Evolutionary conservation across 208 protist species (phyloP).

Genomic region (Crithidia fasciculata): DNA sequence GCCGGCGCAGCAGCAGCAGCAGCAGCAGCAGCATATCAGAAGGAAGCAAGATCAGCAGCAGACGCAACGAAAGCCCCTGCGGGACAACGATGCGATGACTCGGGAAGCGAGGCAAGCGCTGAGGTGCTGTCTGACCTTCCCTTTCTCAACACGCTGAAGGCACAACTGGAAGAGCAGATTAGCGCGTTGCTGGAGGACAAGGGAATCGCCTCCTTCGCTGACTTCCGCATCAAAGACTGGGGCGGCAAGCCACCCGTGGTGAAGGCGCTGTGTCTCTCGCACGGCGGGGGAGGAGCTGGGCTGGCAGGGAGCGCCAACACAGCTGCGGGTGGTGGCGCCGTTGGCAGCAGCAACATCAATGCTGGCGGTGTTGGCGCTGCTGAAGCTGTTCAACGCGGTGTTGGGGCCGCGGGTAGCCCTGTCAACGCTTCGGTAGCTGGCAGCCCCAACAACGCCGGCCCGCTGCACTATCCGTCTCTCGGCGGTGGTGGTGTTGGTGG

Average conservation of each 20-base stretch:
- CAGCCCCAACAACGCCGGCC: slow-evolving; percentile 3
- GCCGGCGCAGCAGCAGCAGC: slow-evolving; percentile 7
- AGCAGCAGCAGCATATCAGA: neutral
- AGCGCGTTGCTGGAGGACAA: slow-evolving; percentile 83
- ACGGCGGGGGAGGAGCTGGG: slow-evolving; percentile 12
- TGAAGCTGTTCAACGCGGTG: neutral
- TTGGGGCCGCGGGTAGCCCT: neutral
- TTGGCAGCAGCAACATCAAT: neutral
- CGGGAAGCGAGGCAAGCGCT: slow-evolving; percentile 11
- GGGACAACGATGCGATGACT: neutral
- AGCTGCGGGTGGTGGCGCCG: neutral
- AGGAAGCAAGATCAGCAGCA: too few species aligned
- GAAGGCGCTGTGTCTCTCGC: slow-evolving; percentile 62
- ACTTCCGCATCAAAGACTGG: slow-evolving; percentile 68
- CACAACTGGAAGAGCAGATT: slow-evolving; percentile 72
- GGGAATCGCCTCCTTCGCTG: slow-evolving; percentile 71
- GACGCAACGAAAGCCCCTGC: too few species aligned
- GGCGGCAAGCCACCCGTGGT: slow-evolving; percentile 65
- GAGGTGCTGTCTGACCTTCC: slow-evolving; percentile 24
- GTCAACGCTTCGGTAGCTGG: neutral
- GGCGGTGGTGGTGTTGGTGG: neutral
- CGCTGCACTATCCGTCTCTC: slow-evolving; percentile 11
- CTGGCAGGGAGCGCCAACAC: slow-evolving; percentile 1
- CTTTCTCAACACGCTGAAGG: slow-evolving; percentile 40
- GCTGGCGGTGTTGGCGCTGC: neutral